These are phyloP conservation scores for Elsinoe necatrix DNA, from an alignment of 2,329 filamentous ascomycete genomes.

Conservation along the genomic window DNA sequence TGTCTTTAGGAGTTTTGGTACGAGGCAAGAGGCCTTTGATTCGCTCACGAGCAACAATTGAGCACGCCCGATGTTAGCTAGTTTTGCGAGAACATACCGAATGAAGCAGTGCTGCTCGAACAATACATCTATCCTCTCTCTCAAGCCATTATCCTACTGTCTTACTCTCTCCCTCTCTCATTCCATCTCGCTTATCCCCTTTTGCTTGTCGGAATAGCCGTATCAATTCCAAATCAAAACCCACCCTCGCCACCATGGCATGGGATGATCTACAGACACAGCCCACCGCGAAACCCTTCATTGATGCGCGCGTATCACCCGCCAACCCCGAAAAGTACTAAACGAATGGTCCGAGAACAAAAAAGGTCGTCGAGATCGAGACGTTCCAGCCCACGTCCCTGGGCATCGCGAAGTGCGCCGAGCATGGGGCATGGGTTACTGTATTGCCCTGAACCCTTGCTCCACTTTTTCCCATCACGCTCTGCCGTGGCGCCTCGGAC, in stretches of 20 bases:
- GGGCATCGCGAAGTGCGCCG: slow-evolving; percentile 1
- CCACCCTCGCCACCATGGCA: not conserved
- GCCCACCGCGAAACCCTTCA: not conserved
- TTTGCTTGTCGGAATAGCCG: not conserved
- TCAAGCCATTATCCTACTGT: not conserved
- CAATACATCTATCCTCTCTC: slow-evolving; percentile 3
- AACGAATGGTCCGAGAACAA: not conserved
- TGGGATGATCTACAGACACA: slow-evolving; percentile 2
- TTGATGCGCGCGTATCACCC: not conserved
- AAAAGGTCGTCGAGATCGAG: not conserved
- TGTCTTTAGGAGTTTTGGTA: not conserved
- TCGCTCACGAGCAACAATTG: slow-evolving; percentile 3
- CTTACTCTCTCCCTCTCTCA: not conserved
- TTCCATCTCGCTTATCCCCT: not conserved
- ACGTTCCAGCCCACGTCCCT: not conserved
- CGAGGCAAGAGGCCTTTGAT: not conserved
- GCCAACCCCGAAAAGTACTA: no score
- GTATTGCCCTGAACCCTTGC: no score
- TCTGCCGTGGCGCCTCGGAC: no score
- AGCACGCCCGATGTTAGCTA: not conserved
- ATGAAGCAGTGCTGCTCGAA: not conserved
- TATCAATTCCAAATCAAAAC: slow-evolving; percentile 1
- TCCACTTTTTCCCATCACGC: no score
- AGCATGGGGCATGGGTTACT: no score
- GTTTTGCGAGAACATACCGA: no score